Conservation (phyloP, 2,329 filamentous ascomycete species). For the Tolypocladium nubicola region DNA sequence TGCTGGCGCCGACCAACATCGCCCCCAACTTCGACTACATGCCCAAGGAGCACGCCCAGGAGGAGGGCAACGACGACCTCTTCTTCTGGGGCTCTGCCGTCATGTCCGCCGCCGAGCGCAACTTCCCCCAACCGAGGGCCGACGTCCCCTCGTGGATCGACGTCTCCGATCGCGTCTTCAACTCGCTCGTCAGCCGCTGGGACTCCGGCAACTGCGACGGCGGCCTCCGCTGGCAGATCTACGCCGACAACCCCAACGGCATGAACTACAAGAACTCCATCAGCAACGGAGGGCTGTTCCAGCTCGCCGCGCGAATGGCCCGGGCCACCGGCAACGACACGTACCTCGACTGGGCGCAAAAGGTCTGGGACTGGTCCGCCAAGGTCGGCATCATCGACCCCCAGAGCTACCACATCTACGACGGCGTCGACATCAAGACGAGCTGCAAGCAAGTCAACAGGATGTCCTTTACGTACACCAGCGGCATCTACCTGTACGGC, state of each 20-base stretch:
- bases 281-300: constrained; percentile 75
- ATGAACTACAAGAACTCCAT: constrained; percentile 77
- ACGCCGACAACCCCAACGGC: constrained; percentile 58
- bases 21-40: constrained; percentile 51
- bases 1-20: constrained; percentile 43
- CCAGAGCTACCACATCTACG: constrained; percentile 42
- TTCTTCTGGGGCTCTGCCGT: constrained; percentile 63
- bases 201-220: constrained; percentile 56
- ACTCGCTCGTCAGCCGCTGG: constrained; percentile 61
- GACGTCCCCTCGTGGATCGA: constrained; percentile 52
- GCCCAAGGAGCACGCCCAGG: constrained; percentile 40
- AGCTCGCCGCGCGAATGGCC: constrained; percentile 65
- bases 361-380: constrained; percentile 55
- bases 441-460: constrained; percentile 44
- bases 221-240: constrained; percentile 76
- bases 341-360: constrained; percentile 56
- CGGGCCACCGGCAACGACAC: constrained; percentile 57
- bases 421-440: constrained; percentile 45
- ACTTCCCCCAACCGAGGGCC: constrained; percentile 51
- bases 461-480: constrained; percentile 54
- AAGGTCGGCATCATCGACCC: constrained; percentile 45
- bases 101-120: constrained; percentile 57
- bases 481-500: constrained; percentile 56
- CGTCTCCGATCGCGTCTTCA: constrained; percentile 61
- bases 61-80: constrained; percentile 66